Evolutionary conservation across 2,329 filamentous ascomycete species (phyloP).

Genomic region (Magnaporthiopsis incrustans): DNA sequence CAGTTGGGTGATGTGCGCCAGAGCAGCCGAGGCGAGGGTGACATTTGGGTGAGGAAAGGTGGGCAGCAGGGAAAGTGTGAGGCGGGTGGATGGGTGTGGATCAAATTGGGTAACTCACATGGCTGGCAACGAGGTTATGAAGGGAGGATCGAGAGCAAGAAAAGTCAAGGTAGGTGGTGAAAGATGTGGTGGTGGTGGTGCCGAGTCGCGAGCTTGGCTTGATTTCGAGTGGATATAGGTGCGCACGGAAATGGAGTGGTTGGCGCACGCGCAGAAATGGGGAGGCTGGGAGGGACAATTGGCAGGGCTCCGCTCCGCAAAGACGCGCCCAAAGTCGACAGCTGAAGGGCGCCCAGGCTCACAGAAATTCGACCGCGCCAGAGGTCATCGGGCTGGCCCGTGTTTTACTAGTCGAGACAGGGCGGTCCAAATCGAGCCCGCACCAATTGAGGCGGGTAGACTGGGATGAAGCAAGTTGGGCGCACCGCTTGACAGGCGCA

Average conservation of each 20-base stretch:
- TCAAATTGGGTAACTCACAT: not conserved
- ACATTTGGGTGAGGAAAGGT: not conserved
- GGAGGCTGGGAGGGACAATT: not conserved
- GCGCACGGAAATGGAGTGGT: not conserved
- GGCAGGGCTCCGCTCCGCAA: not conserved
- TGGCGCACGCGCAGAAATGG: not conserved
- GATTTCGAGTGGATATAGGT: not conserved
- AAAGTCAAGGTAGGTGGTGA: not conserved
- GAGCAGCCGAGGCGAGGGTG: not conserved
- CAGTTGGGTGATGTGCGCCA: not conserved
- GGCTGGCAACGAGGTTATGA: not conserved
- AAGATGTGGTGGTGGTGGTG: not conserved
- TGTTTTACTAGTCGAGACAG: not conserved
- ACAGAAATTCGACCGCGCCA: not conserved
- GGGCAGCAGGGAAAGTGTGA: not conserved
- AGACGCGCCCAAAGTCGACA: not conserved
- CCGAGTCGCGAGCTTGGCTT: not conserved
- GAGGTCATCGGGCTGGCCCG: not conserved
- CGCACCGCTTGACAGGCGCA: not conserved
- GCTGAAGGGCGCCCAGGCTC: not conserved
- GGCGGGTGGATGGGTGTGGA: not conserved
- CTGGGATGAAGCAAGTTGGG: not conserved
- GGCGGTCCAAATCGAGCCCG: not conserved
- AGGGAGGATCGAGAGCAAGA: not conserved
- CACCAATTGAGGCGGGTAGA: not conserved